Percentiles rank a stretch among this genome's conserved stretches.
Conservation (phyloP, 352 stramenopile species). For the Globisporangium heterothallicum region DNA sequence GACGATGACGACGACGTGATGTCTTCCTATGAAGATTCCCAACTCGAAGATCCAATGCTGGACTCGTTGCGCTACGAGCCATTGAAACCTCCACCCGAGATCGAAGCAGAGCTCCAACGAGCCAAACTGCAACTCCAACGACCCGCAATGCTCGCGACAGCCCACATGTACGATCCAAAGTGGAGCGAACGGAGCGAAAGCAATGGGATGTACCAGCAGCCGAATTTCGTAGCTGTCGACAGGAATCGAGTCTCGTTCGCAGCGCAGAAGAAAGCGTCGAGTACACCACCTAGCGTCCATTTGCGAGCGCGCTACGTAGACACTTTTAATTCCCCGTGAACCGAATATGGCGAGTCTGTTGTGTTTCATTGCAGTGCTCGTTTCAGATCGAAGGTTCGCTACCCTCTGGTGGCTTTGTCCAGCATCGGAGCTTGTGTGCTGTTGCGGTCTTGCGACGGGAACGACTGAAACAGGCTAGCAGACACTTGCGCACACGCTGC, state of each 20-base stretch:
- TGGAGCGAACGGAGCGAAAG: too few species aligned
- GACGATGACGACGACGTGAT: conserved; percentile 5
- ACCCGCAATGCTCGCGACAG: conserved; percentile 8
- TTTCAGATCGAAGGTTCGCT: too few species aligned
- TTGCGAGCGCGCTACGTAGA: conserved; percentile 36
- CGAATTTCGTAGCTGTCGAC: conserved; percentile 8
- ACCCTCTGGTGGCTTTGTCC: too few species aligned
- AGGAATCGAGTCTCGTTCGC: background rate
- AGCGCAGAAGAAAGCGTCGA: conserved; percentile 14
- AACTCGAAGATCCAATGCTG: conserved; percentile 7
- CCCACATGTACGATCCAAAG: too few species aligned
- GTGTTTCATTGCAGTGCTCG: too few species aligned
- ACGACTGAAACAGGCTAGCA: too few species aligned
- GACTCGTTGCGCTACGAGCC: conserved; percentile 17
- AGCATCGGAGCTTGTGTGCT: too few species aligned
- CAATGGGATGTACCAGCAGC: background rate
- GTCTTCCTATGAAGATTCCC: conserved; percentile 16
- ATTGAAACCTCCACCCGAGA: conserved; percentile 35
- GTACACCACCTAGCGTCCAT: conserved; percentile 9
- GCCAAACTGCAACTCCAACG: conserved; percentile 21
- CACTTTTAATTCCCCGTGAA: conserved; percentile 33
- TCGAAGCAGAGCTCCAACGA: conserved; percentile 32
- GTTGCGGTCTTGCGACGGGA: too few species aligned
- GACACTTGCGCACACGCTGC: too few species aligned
- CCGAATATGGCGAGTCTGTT: too few species aligned